Evolutionary conservation across 352 stramenopile genomes (phyloP), one percentile per base, ranked within the genome.

Genomic region (Phytophthora sp.): DNA sequence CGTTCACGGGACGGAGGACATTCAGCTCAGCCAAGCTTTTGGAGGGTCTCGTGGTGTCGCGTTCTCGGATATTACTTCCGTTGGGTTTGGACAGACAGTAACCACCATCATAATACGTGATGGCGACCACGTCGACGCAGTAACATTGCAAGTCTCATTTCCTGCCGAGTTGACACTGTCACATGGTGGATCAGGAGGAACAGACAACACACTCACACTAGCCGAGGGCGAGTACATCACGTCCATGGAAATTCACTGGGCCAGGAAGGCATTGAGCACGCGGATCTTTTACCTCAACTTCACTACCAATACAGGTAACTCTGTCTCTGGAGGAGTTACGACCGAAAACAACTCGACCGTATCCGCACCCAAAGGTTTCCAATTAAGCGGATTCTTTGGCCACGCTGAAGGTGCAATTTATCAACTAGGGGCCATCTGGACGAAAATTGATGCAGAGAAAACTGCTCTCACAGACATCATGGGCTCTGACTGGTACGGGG

Each of bases 211-310:
- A 0, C 37, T 68, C 12, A 41, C 17, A 0, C 52, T 68, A n/a
- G 21, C 20, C 9, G 21, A 32, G 3, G 48, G 23, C 3, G 58
- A 66, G 17, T 61, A 51, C 44, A 55, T 62, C 17, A 62, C 26
- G 10, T 68, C 51, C 10, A 68, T 68, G 50, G 59, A 68, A 13
- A 27, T 27, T 18, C 52, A 68, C 31, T 54, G 43, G 59, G 51
- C 11, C 23, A 62, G 53, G 59, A 68, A 68, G n/a, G 18, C n/a
- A 10, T 4, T 8, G 1, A 44, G 42, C 27, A 57, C 43, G 7
- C 24, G 28, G 7, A 15, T 57, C 11, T 57, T 56, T 10, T 67
- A 52, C 17, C 50, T 67, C 26, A 56, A 24, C 5, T 37, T 62
- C 13, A 20, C 12, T 4, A 60, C 52, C 27, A 60, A 31, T 20